Conservation (phyloP, 2,329 filamentous ascomycete genomes). For the Thielaviopsis musarum region DNA sequence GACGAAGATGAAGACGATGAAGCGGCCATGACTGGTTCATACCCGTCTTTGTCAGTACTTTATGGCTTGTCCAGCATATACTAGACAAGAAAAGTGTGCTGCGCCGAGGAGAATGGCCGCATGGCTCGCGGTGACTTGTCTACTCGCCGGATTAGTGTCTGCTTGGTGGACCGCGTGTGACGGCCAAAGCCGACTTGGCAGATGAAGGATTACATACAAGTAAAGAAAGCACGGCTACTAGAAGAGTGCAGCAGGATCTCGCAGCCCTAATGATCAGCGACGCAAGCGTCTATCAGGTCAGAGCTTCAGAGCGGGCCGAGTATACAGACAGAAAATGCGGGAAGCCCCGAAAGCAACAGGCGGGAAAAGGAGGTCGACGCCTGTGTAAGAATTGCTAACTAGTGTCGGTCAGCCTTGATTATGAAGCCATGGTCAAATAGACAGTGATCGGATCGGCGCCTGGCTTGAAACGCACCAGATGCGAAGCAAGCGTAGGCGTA, state of each 20-base stretch:
- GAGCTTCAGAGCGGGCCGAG: no score
- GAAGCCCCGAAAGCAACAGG: no score
- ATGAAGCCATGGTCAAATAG: not conserved
- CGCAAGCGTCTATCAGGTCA: no score
- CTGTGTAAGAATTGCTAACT: no score
- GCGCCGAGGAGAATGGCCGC: no score
- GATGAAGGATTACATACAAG: not conserved
- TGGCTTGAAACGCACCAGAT: not conserved
- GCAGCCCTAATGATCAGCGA: not conserved
- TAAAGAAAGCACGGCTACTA: not conserved
- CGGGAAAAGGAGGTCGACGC: no score
- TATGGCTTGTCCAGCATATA: not conserved
- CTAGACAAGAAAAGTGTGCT: not conserved
- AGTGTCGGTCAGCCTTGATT: not conserved
- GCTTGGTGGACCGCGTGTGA: not conserved
- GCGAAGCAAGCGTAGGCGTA: not conserved
- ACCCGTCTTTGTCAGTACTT: not conserved
- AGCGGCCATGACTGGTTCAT: conserved; percentile 19
- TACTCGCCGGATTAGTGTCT: no score
- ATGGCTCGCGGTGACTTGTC: not conserved
- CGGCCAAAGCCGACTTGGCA: not conserved
- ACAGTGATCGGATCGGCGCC: not conserved
- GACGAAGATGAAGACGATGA: conserved; percentile 32
- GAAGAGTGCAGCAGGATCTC: not conserved
- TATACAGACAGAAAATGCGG: no score